Conservation (phyloP, 192 early-diverging fungal species). For the Coemansia sp. region DNA sequence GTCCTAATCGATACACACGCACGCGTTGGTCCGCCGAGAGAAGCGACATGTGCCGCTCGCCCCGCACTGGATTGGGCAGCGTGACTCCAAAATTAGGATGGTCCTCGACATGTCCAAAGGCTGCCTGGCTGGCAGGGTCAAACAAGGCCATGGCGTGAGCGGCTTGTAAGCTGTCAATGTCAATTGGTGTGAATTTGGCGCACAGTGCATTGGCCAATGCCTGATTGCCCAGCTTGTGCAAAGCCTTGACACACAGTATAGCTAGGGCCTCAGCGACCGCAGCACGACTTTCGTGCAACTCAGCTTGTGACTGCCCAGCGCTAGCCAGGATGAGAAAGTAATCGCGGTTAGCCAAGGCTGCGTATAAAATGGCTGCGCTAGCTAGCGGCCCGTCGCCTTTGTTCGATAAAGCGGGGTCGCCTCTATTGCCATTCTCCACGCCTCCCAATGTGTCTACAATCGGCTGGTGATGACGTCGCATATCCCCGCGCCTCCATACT, state of each 20-base stretch:
- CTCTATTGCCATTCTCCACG: background rate
- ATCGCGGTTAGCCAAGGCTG: constrained; percentile 48
- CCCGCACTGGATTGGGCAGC: constrained; percentile 10
- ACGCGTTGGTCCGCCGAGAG: constrained; percentile 45
- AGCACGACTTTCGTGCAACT: constrained; percentile 46
- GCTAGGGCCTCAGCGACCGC: constrained; percentile 45
- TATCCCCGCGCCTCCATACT: constrained; percentile 37
- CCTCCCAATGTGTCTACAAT: constrained; percentile 9
- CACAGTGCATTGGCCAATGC: constrained; percentile 36
- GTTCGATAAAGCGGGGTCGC: background rate
- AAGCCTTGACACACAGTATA: constrained; percentile 45
- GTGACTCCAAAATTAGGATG: background rate
- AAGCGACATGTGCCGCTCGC: constrained; percentile 46
- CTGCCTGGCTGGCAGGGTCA: background rate
- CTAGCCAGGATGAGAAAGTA: constrained; percentile 45
- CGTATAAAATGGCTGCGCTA: constrained; percentile 49
- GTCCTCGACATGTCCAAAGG: background rate
- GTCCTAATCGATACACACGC: constrained; percentile 43
- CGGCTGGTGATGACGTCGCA: constrained; percentile 23
- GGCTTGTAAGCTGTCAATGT: constrained; percentile 26
- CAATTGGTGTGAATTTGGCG: constrained; percentile 44
- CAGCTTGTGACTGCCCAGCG: constrained; percentile 48
- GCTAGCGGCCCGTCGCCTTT: constrained; percentile 26
- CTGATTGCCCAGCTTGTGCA: constrained; percentile 34
- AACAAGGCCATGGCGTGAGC: background rate